Evolutionary conservation across 495 filamentous ascomycete genomes (phyloP), one percentile per base, ranked within the genome.

Genomic region (Collariella sp.): DNA sequence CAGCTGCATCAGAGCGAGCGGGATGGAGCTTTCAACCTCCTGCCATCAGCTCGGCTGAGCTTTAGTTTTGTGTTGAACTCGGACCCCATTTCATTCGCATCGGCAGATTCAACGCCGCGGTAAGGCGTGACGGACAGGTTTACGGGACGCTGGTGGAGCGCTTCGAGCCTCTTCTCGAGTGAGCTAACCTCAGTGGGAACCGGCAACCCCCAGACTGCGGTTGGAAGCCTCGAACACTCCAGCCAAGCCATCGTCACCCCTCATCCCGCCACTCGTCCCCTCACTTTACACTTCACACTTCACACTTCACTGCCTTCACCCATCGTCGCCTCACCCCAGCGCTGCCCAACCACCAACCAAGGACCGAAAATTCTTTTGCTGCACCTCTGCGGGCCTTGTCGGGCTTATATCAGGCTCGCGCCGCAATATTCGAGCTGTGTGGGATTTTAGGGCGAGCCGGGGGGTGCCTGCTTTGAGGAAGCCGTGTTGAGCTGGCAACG

Each of bases 401-500:
- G 43, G 51, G 51, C 39, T 40, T 54, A 46, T 54, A 54, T 54
- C 43, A 46, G 42, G 51, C 42, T 34, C 23, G 3, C 38, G 18
- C 33, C 15, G 41, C 16, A 47, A 10, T 3, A 9, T 16, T 38
- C 33, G 18, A 12, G 36, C 18, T 36, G 33, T 5, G 0, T 5
- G 26, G 18, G 46, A 10, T 2, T 31, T 13, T 11, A 31, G 33
- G 22, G 15, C 19, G 34, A 40, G 22, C 45, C 45, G n/a, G 26
- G 26, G 46, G 44, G 47, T 35, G 29, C 46, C 39, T 49, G 44
- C 15, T 50, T 13, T 0, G 13, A 16, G 46, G 31, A 12, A 31
- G 45, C 19, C n/a, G 50, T 48, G 46, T 39, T 60, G 57, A 33
- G 57, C 57, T 60, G 57, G 57, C 57, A 56, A 60, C 56, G 57